phyloP scores from a whole-genome alignment of 768 basidiomycete species.

The Naganishia onofrii region DNA sequence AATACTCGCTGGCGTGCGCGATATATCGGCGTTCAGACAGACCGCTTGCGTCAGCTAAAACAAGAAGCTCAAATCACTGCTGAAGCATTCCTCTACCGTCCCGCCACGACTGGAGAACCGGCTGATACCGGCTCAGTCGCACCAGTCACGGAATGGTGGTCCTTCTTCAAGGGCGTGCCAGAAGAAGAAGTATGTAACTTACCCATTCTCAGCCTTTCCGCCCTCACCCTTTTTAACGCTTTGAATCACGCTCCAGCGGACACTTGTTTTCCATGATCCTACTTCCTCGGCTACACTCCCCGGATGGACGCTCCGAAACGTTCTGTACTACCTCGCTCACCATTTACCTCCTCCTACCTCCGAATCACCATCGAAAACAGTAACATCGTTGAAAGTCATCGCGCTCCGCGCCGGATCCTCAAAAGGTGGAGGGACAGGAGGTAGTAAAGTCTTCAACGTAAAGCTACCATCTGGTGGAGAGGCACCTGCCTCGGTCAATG shows the following conservation, averaged over 20 bases:
- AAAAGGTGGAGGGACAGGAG: slow-evolving; percentile 12
- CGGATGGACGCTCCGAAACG: slow-evolving; percentile 91
- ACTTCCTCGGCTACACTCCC: slow-evolving; percentile 71
- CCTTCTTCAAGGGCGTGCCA: slow-evolving; percentile 60
- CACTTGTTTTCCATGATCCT: slow-evolving; percentile 75
- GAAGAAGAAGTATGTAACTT: slow-evolving; percentile 54
- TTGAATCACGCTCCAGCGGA: slow-evolving; percentile 48
- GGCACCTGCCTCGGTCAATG: too few relatives aligned
- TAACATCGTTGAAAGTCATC: slow-evolving; percentile 60
- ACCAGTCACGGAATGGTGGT: slow-evolving; percentile 28
- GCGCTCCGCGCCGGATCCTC: slow-evolving; percentile 63
- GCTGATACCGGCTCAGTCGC: slow-evolving; percentile 11
- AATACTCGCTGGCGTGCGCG: background rate
- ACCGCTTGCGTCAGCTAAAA: slow-evolving; percentile 2
- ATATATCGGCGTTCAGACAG: background rate
- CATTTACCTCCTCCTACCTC: slow-evolving; percentile 42
- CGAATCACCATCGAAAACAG: slow-evolving; percentile 51
- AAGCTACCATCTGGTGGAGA: background rate
- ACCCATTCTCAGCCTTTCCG: background rate
- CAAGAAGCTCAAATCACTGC: slow-evolving; percentile 13
- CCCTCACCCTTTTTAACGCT: background rate
- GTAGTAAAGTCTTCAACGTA: slow-evolving; percentile 7
- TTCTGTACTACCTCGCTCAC: slow-evolving; percentile 74
- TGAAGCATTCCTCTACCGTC: slow-evolving; percentile 24
- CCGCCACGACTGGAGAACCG: background rate